Percentiles rank a stretch among this genome's conserved stretches.
phyloP scores from a whole-genome alignment of 805 yeast species.

The Saccharomyces jurei region DNA sequence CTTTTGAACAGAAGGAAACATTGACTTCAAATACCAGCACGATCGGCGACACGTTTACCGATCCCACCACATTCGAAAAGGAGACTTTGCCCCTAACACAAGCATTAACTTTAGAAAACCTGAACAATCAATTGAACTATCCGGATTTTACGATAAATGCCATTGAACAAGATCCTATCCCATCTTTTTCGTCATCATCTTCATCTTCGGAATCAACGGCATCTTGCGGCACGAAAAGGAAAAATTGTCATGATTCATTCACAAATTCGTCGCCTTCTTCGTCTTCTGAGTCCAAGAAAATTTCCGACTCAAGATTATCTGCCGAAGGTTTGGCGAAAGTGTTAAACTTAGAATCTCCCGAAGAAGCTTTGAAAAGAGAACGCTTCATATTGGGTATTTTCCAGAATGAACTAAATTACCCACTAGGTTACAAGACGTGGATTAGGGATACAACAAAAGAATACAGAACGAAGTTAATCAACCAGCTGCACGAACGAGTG shows the following conservation, averaged over 20 bases:
- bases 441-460: conserved; percentile 61
- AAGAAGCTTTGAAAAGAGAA: conserved; percentile 52
- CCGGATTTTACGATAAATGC: not conserved
- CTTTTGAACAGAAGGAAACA: not conserved
- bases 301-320: conserved; percentile 49
- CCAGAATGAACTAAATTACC: conserved; percentile 54
- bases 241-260: not conserved
- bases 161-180: not conserved
- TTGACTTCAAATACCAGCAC: not conserved
- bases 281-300: conserved; percentile 11
- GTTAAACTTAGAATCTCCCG: conserved; percentile 39
- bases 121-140: not conserved
- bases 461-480: conserved; percentile 45
- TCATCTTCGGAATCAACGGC: not conserved
- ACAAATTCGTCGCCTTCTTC: not conserved
- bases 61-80: not conserved
- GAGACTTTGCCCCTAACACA: not conserved
- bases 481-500: conserved; percentile 41
- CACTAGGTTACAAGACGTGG: conserved; percentile 76
- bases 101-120: not conserved
- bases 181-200: not conserved
- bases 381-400: conserved; percentile 44
- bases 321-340: conserved; percentile 47
- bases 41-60: not conserved
- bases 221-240: not conserved